Base-by-base conservation (phyloP, 192 early-diverging fungal genomes). In the Backusella macrospora region DNA sequence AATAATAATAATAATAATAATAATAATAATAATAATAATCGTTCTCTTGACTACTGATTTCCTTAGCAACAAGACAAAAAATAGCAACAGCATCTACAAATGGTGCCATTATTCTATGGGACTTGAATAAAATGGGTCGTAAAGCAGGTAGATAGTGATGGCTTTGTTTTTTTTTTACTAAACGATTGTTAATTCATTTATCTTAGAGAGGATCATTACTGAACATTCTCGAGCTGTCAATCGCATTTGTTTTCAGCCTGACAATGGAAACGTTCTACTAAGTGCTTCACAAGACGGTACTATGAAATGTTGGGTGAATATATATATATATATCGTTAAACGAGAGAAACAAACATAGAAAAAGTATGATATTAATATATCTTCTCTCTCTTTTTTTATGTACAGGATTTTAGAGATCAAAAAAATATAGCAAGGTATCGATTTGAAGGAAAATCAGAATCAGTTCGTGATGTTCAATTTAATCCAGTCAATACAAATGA, bases 381-480 rank as follows among this genome's bases (percentile, higher is more conserved):
- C 9, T 45, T 42, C 68, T 18, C 38, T 34, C 16, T 15, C 44
- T 40, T 47, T 46, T 73, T 16, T 21, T 12, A 38, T 18, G 14
- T 55, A 23, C 64, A 87, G 89, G 90, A 95, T 81, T 71, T 95
- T 5, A 81, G 94, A n/a, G 73, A 82, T 38, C 55, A 65, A 45
- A 81, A 76, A 46, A 72, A 75, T 48, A 65, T 74, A 7, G 83
- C 91, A 1, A 77, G 82, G 6, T 48, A 82, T n/a, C 79, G 85
- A 10, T 92, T 95, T 80, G 90, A 93, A 64, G 90, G 92, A 39
- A 91, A 88, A 55, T 87, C 89, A 18, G 93, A 95, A 45, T 82
- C 83, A 74, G 94, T 94, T 18, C 77, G 94, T 42, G 94, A 95
- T 76, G 88, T 92, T 0, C 91, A 93, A 62, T 95, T 95, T 75